These are phyloP conservation scores for Brasilioporus rufonigricans DNA, from an alignment of 768 basidiomycete genomes.

Conservation along the genomic window DNA sequence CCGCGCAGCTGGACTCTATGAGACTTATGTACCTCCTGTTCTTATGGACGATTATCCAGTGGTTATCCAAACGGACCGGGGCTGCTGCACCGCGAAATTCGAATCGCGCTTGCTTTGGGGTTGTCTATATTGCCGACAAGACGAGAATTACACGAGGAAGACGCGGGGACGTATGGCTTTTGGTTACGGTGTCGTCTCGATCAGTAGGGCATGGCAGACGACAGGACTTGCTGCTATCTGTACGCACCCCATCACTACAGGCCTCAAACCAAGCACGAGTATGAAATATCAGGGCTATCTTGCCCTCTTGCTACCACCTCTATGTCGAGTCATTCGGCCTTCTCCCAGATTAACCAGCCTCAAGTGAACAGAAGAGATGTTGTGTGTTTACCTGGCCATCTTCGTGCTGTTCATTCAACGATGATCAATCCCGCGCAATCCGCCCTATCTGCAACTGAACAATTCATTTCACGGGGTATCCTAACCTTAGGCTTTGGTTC, in stretches of 20 bases:
- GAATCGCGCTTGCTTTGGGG: constrained; percentile 4
- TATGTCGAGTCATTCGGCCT: background rate
- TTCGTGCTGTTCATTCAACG: too few species aligned
- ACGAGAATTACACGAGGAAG: constrained; percentile 11
- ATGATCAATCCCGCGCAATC: too few species aligned
- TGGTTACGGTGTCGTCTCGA: constrained; percentile 2
- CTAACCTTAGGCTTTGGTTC: too few species aligned
- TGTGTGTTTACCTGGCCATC: background rate
- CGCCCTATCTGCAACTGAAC: too few species aligned
- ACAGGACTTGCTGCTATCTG: too few species aligned
- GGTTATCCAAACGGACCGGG: constrained; percentile 1
- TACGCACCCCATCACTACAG: too few species aligned
- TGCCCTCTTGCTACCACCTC: background rate
- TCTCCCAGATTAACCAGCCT: background rate
- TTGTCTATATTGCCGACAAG: background rate
- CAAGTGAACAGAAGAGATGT: background rate
- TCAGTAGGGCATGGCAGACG: constrained; percentile 11
- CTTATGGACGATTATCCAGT: background rate
- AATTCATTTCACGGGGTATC: too few species aligned
- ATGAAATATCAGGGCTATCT: background rate
- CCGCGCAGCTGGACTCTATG: constrained; percentile 16
- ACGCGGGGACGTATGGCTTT: background rate
- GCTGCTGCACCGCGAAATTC: background rate
- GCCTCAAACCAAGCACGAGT: background rate
- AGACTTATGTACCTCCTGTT: background rate